phyloP scores from a whole-genome alignment of 1,284 basidiomycete genomes.

The Leccinum variabile region DNA sequence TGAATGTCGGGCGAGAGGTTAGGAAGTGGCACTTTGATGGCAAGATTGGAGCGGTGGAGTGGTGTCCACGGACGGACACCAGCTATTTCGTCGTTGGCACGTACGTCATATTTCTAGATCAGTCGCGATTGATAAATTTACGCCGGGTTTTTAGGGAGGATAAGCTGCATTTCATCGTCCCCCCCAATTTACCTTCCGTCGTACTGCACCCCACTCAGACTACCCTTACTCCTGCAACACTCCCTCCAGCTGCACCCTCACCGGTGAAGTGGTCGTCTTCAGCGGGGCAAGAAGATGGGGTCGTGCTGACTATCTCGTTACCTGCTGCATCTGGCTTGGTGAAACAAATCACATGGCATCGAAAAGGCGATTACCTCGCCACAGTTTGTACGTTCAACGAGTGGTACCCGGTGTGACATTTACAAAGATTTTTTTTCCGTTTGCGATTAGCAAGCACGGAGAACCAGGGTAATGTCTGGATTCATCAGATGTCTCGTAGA shows the following conservation, averaged over 20 bases:
- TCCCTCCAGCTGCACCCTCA: constrained; percentile 62
- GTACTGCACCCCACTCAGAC: constrained; percentile 63
- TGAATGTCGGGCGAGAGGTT: constrained; percentile 88
- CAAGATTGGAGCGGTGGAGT: constrained; percentile 85
- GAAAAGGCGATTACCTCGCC: constrained; percentile 93
- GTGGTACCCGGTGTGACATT: constrained; percentile 9
- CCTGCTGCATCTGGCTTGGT: constrained; percentile 73
- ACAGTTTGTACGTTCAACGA: constrained; percentile 71
- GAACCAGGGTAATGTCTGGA: constrained; percentile 78
- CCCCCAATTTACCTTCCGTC: constrained; percentile 66
- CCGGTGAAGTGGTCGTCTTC: constrained; percentile 68
- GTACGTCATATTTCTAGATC: constrained; percentile 50
- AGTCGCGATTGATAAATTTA: constrained; percentile 16
- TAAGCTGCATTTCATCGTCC: constrained; percentile 80
- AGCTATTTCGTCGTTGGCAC: constrained; percentile 79
- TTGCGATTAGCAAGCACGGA: constrained; percentile 53
- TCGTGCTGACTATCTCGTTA: constrained; percentile 60
- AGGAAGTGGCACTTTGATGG: constrained; percentile 84
- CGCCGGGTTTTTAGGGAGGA: constrained; percentile 59
- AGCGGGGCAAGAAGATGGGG: constrained; percentile 45
- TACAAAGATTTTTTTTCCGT: constrained; percentile 13
- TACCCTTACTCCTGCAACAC: constrained; percentile 61
- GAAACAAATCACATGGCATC: constrained; percentile 91
- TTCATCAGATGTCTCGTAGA: constrained; percentile 92
- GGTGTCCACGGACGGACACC: constrained; percentile 90